Conservation (phyloP, 805 yeast species). For the Ogataea nonfermentans region DNA sequence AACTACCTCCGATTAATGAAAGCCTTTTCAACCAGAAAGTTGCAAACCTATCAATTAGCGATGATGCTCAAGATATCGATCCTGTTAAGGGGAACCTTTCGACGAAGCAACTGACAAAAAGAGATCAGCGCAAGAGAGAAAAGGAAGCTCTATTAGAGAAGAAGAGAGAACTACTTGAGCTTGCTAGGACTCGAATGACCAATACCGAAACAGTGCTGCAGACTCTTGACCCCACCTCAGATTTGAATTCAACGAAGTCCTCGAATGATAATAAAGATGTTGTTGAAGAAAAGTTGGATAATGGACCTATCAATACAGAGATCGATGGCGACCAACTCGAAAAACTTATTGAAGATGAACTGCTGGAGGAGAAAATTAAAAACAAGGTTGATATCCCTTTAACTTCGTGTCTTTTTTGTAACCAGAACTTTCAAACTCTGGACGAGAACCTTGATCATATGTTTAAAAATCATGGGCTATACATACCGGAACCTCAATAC, state of each 20-base stretch:
- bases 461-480: conserved; percentile 79
- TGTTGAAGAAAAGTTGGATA: conserved; percentile 16
- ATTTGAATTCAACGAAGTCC: neutral
- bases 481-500: conserved; percentile 77
- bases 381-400: conserved; percentile 48
- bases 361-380: conserved; percentile 43
- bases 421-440: conserved; percentile 35
- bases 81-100: conserved; percentile 24
- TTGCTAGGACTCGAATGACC: conserved; percentile 43
- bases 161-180: conserved; percentile 46
- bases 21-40: conserved; percentile 31
- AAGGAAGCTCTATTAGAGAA: conserved; percentile 49
- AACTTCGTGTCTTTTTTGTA: conserved; percentile 51
- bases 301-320: conserved; percentile 1
- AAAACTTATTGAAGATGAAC: conserved; percentile 36
- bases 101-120: conserved; percentile 40
- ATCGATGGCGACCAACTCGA: conserved; percentile 26
- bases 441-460: conserved; percentile 63
- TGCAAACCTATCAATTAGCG: conserved; percentile 17
- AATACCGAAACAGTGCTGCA: conserved; percentile 27
- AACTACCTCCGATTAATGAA: conserved; percentile 60
- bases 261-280: conserved; percentile 17
- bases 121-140: conserved; percentile 48
- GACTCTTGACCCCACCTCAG: neutral
- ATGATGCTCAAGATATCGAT: conserved; percentile 26